Evolutionary conservation across 139 green algal species (phyloP), one percentile per base, ranked within the genome.

Genomic region (Trebouxia sp.): DNA sequence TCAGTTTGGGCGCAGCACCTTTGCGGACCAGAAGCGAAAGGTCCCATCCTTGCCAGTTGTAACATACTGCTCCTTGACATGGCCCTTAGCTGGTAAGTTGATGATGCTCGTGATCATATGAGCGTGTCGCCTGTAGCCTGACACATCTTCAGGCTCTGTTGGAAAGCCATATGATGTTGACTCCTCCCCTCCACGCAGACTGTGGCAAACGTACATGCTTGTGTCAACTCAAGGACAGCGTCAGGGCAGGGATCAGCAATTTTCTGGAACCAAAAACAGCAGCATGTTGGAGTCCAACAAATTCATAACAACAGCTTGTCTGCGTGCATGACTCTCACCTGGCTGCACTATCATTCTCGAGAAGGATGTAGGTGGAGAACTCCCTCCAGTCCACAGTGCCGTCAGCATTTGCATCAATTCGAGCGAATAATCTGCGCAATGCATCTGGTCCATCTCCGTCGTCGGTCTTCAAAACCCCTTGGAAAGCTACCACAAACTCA

Each of bases 311-410:
- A 28, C 26, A 15, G 26, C 32, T 28, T 32, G 10, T 70, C 22
- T 70, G 20, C n/a, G 15, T 26, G 10, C 58, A 38, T 17, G 20
- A 17, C 17, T 14, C 22, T 38, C 39, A 80, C 75, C 75, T 83
- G 65, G 72, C 72, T 32, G 45, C 67, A 28, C 86, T 82, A n/a
- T 86, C 65, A 55, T 87, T 91, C 75, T 94, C 87, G 38, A 94
- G 85, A 32, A 96, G 70, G 76, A 94, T 93, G 84, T 91, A 92
- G 26, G 83, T 88, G 28, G 82, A 85, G 88, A 96, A 94, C 85
- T 96, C 92, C 48, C 93, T 87, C 92, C 92, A 96, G 83, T 93
- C 87, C 6, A 96, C 77, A 32, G 83, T 89, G 50, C 88, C 90
- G 74, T 96, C 91, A 38, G 80, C 83, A 83, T 96, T 93, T 39